These are phyloP conservation scores for Panaeolus papilionaceus DNA, from an alignment of 768 basidiomycete species.

Conservation along the genomic window DNA sequence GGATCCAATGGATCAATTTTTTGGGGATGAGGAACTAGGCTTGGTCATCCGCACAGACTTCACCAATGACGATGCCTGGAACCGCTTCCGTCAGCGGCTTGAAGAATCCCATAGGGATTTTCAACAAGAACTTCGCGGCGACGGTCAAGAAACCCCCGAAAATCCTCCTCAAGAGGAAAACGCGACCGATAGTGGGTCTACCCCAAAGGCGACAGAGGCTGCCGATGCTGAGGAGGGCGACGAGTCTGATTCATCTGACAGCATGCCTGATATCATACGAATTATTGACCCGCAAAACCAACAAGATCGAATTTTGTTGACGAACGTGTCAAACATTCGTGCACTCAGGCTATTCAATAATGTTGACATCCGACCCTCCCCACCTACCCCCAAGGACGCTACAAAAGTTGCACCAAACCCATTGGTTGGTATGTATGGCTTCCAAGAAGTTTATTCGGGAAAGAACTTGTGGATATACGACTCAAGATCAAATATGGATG, in stretches of 20 bases:
- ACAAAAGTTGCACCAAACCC: slow-evolving; percentile 57
- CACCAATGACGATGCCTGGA: slow-evolving; percentile 71
- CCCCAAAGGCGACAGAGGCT: slow-evolving; percentile 26
- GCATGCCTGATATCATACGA: slow-evolving; percentile 47
- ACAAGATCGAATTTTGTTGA: slow-evolving; percentile 47
- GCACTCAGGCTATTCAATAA: slow-evolving; percentile 77
- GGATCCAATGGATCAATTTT: slow-evolving; percentile 60
- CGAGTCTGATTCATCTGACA: slow-evolving; percentile 42
- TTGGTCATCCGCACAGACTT: slow-evolving; percentile 79
- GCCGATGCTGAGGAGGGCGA: slow-evolving; percentile 35
- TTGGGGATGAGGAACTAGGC: slow-evolving; percentile 58
- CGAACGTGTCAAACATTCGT: slow-evolving; percentile 65
- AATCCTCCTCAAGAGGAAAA: slow-evolving; percentile 17
- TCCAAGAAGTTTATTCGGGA: slow-evolving; percentile 78
- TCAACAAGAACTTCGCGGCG: slow-evolving; percentile 29
- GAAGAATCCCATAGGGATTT: slow-evolving; percentile 66
- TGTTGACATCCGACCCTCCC: slow-evolving; percentile 65
- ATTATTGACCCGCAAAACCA: slow-evolving; percentile 53
- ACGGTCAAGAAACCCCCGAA: slow-evolving; percentile 27
- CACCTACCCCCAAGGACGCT: slow-evolving; percentile 48
- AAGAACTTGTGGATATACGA: slow-evolving; percentile 82
- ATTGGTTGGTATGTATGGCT: slow-evolving; percentile 65
- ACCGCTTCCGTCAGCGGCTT: slow-evolving; percentile 54
- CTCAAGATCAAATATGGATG: slow-evolving; percentile 64
- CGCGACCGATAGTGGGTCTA: slow-evolving; percentile 22